Evolutionary conservation across 1,284 basidiomycete species (phyloP).

Genomic region (Cutaneotrichosporon spelunceum): DNA sequence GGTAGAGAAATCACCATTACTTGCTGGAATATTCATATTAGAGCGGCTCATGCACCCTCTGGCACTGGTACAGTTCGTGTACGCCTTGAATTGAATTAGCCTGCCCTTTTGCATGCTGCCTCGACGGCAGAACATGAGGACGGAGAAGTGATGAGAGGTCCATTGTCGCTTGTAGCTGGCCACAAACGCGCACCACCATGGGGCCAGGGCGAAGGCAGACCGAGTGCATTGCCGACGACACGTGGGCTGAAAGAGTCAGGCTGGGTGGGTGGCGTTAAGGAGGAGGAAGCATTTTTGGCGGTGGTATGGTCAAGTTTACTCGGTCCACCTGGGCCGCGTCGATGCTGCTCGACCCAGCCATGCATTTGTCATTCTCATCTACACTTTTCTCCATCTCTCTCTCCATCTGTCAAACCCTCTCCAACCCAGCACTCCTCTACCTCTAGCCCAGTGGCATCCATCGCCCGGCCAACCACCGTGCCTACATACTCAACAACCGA

Average conservation of each 20-base stretch:
- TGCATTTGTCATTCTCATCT: slow-evolving; percentile 1
- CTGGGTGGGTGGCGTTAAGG: not conserved
- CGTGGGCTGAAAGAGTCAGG: not conserved
- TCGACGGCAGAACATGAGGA: too few species aligned
- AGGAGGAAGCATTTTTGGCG: not conserved
- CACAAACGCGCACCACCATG: too few species aligned
- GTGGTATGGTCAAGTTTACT: not conserved
- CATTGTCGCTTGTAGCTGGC: too few species aligned
- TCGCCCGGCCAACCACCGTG: not conserved
- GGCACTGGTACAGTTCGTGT: too few species aligned
- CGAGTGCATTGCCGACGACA: not conserved
- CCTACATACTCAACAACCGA: slow-evolving; percentile 8
- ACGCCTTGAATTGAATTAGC: too few species aligned
- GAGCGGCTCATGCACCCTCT: too few species aligned
- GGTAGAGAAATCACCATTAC: too few species aligned
- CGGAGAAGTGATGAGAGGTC: not conserved
- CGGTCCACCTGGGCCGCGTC: too few species aligned
- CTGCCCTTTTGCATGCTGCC: too few species aligned
- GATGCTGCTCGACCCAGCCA: too few species aligned
- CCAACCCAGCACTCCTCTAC: not conserved
- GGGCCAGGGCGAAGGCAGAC: too few species aligned
- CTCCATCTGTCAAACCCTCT: not conserved
- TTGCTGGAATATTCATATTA: too few species aligned
- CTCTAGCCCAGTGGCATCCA: not conserved
- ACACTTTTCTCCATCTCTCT: not conserved